A percentile compares a stretch with the other conserved stretches of the same genome.
Conservation (phyloP, 768 basidiomycete species). For the Mycena haematopus region DNA sequence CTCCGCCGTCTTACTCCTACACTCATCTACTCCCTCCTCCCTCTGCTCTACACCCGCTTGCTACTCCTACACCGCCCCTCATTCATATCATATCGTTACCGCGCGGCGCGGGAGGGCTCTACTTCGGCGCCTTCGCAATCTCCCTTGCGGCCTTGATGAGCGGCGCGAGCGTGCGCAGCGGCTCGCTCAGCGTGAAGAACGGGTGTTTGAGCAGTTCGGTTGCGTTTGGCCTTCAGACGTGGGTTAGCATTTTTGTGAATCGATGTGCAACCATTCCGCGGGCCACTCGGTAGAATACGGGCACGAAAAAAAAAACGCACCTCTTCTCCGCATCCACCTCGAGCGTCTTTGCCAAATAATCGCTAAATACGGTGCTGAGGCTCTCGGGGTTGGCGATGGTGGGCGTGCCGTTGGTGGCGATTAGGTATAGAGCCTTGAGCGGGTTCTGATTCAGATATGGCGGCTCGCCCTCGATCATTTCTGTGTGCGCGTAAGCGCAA, state of each 20-base stretch:
- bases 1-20: too few relatives aligned
- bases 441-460: constrained; percentile 97
- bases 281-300: too few relatives aligned
- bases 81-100: neutral
- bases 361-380: constrained; percentile 77
- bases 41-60: neutral
- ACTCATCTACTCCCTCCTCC: neutral
- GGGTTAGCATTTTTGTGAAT: neutral
- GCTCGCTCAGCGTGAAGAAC: constrained; percentile 89
- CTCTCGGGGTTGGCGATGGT: constrained; percentile 90
- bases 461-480: constrained; percentile 98
- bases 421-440: constrained; percentile 94
- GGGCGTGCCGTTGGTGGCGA: constrained; percentile 98
- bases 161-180: constrained; percentile 83
- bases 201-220: constrained; percentile 63
- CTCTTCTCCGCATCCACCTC: constrained; percentile 97
- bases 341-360: constrained; percentile 86
- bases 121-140: constrained; percentile 67
- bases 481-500: constrained; percentile 44
- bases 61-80: neutral
- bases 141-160: constrained; percentile 93
- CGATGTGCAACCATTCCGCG: too few relatives aligned
- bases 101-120: neutral
- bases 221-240: constrained; percentile 12
- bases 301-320: neutral